Conservation (phyloP, 2,329 filamentous ascomycete species). For the Zymoseptoria pseudotritici region DNA sequence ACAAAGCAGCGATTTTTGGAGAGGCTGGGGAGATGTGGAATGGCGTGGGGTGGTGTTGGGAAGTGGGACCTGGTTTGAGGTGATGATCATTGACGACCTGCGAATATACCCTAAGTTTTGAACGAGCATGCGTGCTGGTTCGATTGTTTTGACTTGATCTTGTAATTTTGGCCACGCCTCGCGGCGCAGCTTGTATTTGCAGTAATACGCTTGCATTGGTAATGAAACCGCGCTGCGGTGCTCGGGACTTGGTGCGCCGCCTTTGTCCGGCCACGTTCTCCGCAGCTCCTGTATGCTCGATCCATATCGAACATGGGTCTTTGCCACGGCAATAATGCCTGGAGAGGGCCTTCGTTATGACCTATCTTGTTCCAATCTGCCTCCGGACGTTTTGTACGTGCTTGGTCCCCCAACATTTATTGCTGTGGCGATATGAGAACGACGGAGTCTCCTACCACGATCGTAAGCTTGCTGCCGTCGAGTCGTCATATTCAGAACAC, state of each 20-base stretch:
- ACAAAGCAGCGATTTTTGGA: conserved; percentile 42
- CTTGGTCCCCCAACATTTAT: background rate
- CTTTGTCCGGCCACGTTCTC: background rate
- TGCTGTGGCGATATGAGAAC: conserved; percentile 41
- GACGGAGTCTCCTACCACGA: conserved; percentile 46
- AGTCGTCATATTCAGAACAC: background rate
- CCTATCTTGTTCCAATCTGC: background rate
- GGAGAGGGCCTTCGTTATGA: no score
- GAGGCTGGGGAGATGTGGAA: conserved; percentile 40
- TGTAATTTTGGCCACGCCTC: background rate
- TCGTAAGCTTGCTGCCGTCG: background rate
- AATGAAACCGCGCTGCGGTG: background rate
- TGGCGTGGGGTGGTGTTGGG: conserved; percentile 44
- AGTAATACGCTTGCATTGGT: conserved; percentile 12
- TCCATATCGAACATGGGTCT: background rate
- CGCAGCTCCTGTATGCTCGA: background rate
- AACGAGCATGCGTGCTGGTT: background rate
- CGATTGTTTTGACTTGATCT: background rate
- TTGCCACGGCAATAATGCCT: background rate
- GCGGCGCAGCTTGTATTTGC: conserved; percentile 1
- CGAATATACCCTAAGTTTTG: background rate
- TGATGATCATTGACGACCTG: background rate
- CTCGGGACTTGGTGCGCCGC: background rate
- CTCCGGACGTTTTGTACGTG: background rate
- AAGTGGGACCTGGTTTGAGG: conserved; percentile 46